Evolutionary conservation across 495 filamentous ascomycete species (phyloP), one percentile per base, ranked within the genome.

Genomic region (Podospora appendiculata): DNA sequence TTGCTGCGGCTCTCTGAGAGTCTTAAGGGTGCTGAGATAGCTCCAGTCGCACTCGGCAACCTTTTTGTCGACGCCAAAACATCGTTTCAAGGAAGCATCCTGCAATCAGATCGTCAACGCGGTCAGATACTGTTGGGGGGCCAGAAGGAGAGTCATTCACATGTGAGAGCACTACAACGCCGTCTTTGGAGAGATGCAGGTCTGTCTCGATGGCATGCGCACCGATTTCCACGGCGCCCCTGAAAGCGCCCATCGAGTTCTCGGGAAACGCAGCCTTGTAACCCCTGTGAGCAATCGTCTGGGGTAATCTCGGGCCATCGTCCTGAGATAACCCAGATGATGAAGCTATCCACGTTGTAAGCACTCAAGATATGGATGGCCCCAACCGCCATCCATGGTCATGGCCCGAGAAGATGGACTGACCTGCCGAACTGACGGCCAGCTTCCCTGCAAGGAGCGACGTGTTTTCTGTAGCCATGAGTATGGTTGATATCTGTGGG

Each of bases 121-220:
- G 25, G 5, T 2, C 25, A 25, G 2, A 25, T 25, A 2, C 25
- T 25, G n/a, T 5, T 5, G 25, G 25, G 2, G 5, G 25, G 2
- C 25, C 5, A 5, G 5, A 25, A 25, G 25, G 2, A 25, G 25
- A 44, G 16, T 11, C 7, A 5, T 80, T 62, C 71, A 91, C 88
- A 71, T 93, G 88, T 33, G 86, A 87, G 5, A 96, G 67, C 13
- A 97, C 87, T 1, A 96, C 86, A 0, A 95, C 83, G 9, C 84
- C 82, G 64, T 97, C 92, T 50, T 78, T 82, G 1, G 88, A 83
- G 18, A 95, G 62, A 58, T 95, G 92, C 14, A 96, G 62, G 64
- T 97, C 91, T 8, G 89, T 89, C 69, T 97, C 92, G 14, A 97
- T 70, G 0, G 88, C 91, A 61, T 96, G 79, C 3, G 84, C 81